phyloP scores from a whole-genome alignment of 2,329 filamentous ascomycete species.

The Sclerotinia subarctica region DNA sequence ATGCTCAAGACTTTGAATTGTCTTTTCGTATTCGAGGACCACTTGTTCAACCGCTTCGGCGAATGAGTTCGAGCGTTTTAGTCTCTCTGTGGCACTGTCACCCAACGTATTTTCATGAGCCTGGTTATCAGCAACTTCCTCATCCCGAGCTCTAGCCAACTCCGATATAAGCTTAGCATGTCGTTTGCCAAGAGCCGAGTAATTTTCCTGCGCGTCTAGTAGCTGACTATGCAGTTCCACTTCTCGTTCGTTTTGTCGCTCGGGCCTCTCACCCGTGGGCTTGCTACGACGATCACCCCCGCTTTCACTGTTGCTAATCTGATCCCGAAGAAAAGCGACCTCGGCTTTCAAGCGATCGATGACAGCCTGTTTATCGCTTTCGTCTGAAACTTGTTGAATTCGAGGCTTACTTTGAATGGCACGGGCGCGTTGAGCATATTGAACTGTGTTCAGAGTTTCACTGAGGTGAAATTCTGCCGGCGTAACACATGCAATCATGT shows the following conservation, averaged over 20 bases:
- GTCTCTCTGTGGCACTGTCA: conserved; percentile 77
- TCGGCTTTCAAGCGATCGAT: conserved; percentile 94
- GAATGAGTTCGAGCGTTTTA: conserved; percentile 94
- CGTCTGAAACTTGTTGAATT: conserved; percentile 85
- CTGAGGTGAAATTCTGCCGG: conserved; percentile 95
- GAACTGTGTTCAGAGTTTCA: conserved; percentile 94
- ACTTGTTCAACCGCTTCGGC: conserved; percentile 95
- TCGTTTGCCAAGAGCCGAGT: conserved; percentile 82
- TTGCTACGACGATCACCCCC: conserved; percentile 54
- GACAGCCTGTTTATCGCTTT: conserved; percentile 87
- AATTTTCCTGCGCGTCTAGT: conserved; percentile 90
- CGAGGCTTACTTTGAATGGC: conserved; percentile 97
- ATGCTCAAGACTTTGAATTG: conserved; percentile 88
- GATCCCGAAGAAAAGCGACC: conserved; percentile 87
- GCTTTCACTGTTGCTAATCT: conserved; percentile 80
- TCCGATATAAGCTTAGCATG: conserved; percentile 96
- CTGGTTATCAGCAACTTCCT: conserved; percentile 58
- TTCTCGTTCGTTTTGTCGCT: conserved; percentile 80
- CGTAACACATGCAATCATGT: conserved; percentile 99
- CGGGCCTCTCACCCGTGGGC: conserved; percentile 62
- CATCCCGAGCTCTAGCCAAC: conserved; percentile 80
- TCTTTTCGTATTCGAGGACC: conserved; percentile 97
- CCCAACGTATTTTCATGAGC: conserved; percentile 60
- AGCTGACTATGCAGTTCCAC: conserved; percentile 90
- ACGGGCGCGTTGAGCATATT: conserved; percentile 93